Evolutionary conservation across 164 flowering plant species (phyloP), one percentile per base, ranked within the genome.

Genomic region (Magnolia changhungtana): DNA sequence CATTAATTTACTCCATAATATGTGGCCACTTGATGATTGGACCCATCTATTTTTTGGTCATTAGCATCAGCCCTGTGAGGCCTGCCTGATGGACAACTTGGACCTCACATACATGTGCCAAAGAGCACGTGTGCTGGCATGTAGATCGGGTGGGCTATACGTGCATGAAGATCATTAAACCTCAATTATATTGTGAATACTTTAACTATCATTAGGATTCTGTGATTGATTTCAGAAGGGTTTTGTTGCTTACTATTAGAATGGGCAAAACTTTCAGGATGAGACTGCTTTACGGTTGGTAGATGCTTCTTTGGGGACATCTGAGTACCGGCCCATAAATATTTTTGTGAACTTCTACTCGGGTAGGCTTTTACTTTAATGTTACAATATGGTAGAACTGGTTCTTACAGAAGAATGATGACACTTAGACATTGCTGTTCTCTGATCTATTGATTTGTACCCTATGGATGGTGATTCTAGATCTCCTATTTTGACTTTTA

Each of bases 291-390:
- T 88, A 80, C 92, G 99, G 68, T 77, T 93, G 82, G 93, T 88
- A 29, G 92, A 92, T 80, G 77, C 98, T 59, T 87, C 96, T 72
- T 58, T 86, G 71, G 79, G 90, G 69, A 87, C 92, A 51, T 84
- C 94, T 37, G 99, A 96, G 72, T 93, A 96, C 80, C 87, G 99
- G 52, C 98, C 96, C 61, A 92, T 96, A 72, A 96, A 90, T 84
- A 79, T 96, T 61, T 94, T 94, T 81, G 87, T 94, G 52, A 92
- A 93, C 71, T 96, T 88, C 75, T 96, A 94, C 87, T 92, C 99
- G 83, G 96, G 99, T 92, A 80, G n/a, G 50, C 18, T 9, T 58
- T 74, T 49, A 23, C 58, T 45, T 10, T 6, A 8, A 7, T 55
- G 13, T 55, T 55, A 16, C 61, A 55, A 11, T 55, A 55, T 55